Conservation (phyloP, 805 yeast genomes). For the Kockiozyma suomiensis region DNA sequence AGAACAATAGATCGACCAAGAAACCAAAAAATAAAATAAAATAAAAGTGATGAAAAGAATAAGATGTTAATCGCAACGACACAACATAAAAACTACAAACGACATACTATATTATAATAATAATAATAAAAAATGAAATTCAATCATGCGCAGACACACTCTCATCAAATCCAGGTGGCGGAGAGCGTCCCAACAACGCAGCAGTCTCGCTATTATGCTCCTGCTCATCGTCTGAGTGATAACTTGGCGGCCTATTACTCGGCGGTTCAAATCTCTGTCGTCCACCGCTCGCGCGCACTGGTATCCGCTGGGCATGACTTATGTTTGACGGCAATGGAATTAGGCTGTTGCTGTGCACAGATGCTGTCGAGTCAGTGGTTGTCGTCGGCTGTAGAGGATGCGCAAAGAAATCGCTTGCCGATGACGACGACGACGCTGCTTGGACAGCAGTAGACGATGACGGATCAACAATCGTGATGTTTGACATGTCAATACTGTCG, state of each 20-base stretch:
- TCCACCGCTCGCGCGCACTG: not conserved
- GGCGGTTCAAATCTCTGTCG: slow-evolving; percentile 22
- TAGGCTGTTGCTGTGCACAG: not conserved
- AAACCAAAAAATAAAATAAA: too few species aligned
- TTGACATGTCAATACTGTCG: slow-evolving; percentile 14
- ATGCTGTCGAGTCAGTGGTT: not conserved
- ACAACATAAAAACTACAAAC: too few species aligned
- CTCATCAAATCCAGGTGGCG: slow-evolving; percentile 34
- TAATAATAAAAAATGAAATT: too few species aligned
- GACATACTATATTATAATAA: too few species aligned
- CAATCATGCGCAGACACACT: not conserved
- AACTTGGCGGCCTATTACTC: slow-evolving; percentile 32
- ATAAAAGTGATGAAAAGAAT: too few species aligned
- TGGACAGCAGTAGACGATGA: slow-evolving; percentile 11
- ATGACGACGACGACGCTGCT: slow-evolving; percentile 1
- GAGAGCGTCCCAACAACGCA: slow-evolving; percentile 30
- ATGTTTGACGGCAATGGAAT: slow-evolving; percentile 1
- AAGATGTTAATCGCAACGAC: too few species aligned
- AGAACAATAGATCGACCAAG: too few species aligned
- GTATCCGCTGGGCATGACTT: slow-evolving; percentile 9
- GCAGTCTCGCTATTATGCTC: slow-evolving; percentile 27
- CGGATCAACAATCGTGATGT: slow-evolving; percentile 4
- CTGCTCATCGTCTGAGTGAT: slow-evolving; percentile 25
- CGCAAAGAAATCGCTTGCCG: slow-evolving; percentile 6
- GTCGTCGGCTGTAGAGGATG: slow-evolving; percentile 6